phyloP scores from a whole-genome alignment of 345 rosid species.

The Linum tenue region DNA sequence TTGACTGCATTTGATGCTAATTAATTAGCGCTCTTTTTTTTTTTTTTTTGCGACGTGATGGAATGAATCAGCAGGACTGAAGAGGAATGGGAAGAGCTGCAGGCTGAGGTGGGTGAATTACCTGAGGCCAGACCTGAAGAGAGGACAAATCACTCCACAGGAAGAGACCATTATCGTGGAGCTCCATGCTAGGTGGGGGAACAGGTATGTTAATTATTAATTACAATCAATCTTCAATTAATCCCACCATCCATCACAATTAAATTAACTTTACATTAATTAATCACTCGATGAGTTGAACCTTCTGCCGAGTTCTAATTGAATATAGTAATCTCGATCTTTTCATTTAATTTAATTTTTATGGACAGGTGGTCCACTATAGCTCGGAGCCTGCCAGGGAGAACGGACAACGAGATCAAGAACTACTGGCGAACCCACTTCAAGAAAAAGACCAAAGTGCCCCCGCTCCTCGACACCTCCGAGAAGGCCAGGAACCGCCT shows the following conservation, averaged over 20 bases:
- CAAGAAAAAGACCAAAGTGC: constrained; percentile 55
- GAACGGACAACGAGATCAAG: constrained; percentile 89
- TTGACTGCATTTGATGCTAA: no score
- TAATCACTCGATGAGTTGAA: no score
- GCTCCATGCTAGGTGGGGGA: constrained; percentile 88
- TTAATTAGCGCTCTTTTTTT: no score
- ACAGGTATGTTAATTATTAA: constrained; percentile 40
- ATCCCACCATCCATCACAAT: neutral
- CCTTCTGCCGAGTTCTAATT: no score
- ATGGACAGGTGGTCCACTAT: constrained; percentile 78
- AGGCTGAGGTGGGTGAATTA: constrained; percentile 95
- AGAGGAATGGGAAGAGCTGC: constrained; percentile 89
- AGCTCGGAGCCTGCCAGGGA: constrained; percentile 85
- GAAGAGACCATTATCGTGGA: constrained; percentile 79
- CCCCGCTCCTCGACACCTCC: constrained; percentile 33
- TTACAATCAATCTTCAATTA: no score
- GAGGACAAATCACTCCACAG: constrained; percentile 84
- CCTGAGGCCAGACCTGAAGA: constrained; percentile 87
- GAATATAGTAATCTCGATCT: no score
- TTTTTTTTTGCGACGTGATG: no score
- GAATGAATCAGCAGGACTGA: constrained; percentile 38
- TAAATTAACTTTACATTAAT: neutral
- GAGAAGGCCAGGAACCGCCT: constrained; percentile 47
- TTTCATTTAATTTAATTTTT: no score
- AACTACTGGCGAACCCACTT: constrained; percentile 95